Evolutionary conservation across 2,329 filamentous ascomycete species (phyloP), one percentile per base, ranked within the genome.

Genomic region (Cordyceps cateniannulata): DNA sequence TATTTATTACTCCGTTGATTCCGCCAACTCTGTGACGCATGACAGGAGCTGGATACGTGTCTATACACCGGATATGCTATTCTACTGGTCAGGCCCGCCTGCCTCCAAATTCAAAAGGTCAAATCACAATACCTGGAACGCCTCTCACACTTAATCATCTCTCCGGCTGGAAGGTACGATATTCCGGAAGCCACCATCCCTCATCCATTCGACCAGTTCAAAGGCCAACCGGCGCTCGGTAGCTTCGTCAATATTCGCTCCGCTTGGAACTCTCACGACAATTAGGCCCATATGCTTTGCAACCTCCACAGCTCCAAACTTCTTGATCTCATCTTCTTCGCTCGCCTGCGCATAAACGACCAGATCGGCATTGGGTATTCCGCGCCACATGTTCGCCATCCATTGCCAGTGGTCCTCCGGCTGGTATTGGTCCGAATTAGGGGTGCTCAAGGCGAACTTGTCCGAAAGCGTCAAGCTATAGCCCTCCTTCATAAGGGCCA

Each of bases 381-480:
- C 91, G 10, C 93, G 86, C 93, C 93, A 98, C 24, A 97, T 82
- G 48, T 90, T 93, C 40, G 93, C 93, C 79, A 95, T 91, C 93
- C 93, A 98, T 73, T 96, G 90, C 92, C 93, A 98, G 75, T 98
- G 93, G 68, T 96, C 92, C n/a, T 89, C 82, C 0, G 90, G 86
- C 18, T 85, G 83, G 72, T 96, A 96, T 7, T 82, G 80, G 69
- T 96, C 92, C 20, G 81, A 77, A 65, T 96, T 91, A 1, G 89
- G 88, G 48, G 93, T 85, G 16, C 81, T 79, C 59, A 84, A 85
- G 1, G 92, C 89, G 71, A 88, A 93, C 52, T 81, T 78, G 70
- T 97, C 90, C 1, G 90, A 88, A 0, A 88, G 83, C 14, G 87
- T 89, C 45, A 97, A 83, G 63, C 91, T 91, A 73, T 91, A 97